phyloP scores from a whole-genome alignment of 441 rosid species.

The Jatropha multifida region DNA sequence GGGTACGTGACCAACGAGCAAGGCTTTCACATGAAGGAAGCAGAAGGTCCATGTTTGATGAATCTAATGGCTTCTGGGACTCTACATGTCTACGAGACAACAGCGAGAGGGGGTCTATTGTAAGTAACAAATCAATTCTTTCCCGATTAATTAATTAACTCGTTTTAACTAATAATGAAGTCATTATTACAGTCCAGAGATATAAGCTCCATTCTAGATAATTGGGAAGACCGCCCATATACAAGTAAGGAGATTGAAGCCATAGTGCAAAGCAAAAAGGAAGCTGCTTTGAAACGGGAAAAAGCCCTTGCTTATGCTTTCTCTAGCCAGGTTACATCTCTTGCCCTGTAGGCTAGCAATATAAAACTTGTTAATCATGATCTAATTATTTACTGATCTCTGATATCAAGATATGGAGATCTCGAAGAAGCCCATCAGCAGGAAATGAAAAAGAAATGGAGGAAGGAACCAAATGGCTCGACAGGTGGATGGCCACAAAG shows the following conservation, averaged over 20 bases:
- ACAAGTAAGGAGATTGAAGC: slow-evolving; percentile 40
- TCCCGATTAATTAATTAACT: too few relatives aligned
- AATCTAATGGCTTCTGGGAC: slow-evolving; percentile 47
- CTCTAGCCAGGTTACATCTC: slow-evolving; percentile 44
- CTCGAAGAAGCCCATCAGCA: slow-evolving; percentile 37
- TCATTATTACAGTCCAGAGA: slow-evolving; percentile 55
- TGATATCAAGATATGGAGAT: slow-evolving; percentile 45
- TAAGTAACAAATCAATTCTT: slow-evolving; percentile 23
- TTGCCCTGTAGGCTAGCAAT: not conserved
- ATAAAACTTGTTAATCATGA: not conserved
- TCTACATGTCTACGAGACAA: slow-evolving; percentile 66
- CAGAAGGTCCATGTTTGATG: slow-evolving; percentile 63
- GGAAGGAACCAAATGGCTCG: slow-evolving; percentile 57
- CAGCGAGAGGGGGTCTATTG: slow-evolving; percentile 65
- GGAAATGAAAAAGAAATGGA: slow-evolving; percentile 44
- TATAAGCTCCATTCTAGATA: slow-evolving; percentile 58
- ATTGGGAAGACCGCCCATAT: slow-evolving; percentile 44
- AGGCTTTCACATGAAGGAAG: slow-evolving; percentile 50
- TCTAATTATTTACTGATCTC: not conserved
- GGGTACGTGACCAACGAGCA: slow-evolving; percentile 48
- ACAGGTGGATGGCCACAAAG: slow-evolving; percentile 60
- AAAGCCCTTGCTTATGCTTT: slow-evolving; percentile 68
- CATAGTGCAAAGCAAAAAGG: slow-evolving; percentile 50
- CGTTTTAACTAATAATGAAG: too few relatives aligned
- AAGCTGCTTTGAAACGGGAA: slow-evolving; percentile 68